Evolutionary conservation across 257 asterid genomes (phyloP), one percentile per base, ranked within the genome.

Genomic region (Solanum habrochaites): DNA sequence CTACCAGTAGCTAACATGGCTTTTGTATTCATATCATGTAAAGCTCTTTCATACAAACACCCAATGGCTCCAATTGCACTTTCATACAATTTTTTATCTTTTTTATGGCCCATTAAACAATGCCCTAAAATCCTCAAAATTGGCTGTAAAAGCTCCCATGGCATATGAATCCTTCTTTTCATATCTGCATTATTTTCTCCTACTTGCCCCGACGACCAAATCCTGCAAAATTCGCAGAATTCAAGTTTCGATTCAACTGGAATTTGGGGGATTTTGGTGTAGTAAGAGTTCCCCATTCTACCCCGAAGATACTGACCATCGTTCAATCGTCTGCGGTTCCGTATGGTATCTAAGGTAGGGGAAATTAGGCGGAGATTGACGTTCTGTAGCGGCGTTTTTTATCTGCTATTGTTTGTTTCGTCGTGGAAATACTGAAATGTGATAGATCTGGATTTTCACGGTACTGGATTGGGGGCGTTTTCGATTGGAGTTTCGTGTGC

Each of bases 131-230:
- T 93, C 75, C 98, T 90, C 60, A 97, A 80, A 15, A 91, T 77
- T 9, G 98, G 98, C 43, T 94, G 99, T 13, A 92, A 27, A 9
- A 96, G 67, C 90, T 96, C 99, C 98, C 98, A 94, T 6, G 93
- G 92, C 32, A 96, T 66, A 84, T 80, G 81, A 4, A 94, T 91
- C 74, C 98, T 91, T 56, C 96, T 94, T 16, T 88, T 78, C 52
- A 43, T 37, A 42, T 69, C 78, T 7, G 25, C 52, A 12, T 29
- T 60, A 16, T 56, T 42, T 13, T 52, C 74, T 3, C 72, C 73
- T 1, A 78, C 20, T 1, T 90, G 40, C 7, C 87, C 90, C 8
- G 98, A 95, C 0, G 97, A 90, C 98, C 98, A 93, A 2, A 89
- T 71, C 83, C 32, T 86, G 87, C 98, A 95, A 83, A 96, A 93